Evolutionary conservation across 768 basidiomycete species (phyloP).

Genomic region (Boletellus emodensis): DNA sequence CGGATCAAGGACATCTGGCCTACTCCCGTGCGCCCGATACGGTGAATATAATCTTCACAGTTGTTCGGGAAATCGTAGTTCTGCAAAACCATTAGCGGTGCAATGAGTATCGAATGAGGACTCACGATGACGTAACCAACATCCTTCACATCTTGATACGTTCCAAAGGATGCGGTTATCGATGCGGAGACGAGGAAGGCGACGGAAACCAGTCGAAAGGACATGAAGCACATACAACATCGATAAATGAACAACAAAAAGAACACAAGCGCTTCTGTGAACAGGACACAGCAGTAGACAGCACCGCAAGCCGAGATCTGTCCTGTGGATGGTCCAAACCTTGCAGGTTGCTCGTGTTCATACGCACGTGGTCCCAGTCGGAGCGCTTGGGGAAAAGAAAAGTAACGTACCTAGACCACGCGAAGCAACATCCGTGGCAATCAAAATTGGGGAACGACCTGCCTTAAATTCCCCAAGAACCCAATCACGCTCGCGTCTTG

Average conservation of each 20-base stretch:
- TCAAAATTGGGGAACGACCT: constrained; percentile 93
- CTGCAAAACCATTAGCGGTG: constrained; percentile 36
- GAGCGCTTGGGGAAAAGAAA: constrained; percentile 35
- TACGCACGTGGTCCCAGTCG: constrained; percentile 30
- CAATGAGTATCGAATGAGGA: constrained; percentile 17
- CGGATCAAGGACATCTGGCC: constrained; percentile 19
- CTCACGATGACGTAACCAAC: constrained; percentile 94
- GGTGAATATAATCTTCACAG: constrained; percentile 97
- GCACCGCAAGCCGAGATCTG: constrained; percentile 17
- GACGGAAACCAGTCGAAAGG: constrained; percentile 11
- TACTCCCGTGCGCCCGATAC: constrained; percentile 96
- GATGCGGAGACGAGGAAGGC: constrained; percentile 21
- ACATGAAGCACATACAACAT: constrained; percentile 34
- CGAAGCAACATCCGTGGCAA: constrained; percentile 98
- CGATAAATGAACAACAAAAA: constrained; percentile 27
- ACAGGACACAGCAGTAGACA: constrained; percentile 25
- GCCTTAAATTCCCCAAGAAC: constrained; percentile 98
- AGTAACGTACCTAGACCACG: constrained; percentile 96
- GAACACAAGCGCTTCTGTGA: constrained; percentile 31
- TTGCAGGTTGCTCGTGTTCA: constrained; percentile 29
- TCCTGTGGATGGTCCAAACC: constrained; percentile 29
- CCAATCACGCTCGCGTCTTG: constrained; percentile 97
- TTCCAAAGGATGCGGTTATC: constrained; percentile 30
- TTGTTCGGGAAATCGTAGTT: constrained; percentile 99
- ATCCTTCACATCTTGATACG: constrained; percentile 90